These are phyloP conservation scores for Boletellus deceptivus DNA, from an alignment of 1,284 basidiomycete genomes.

Conservation along the genomic window DNA sequence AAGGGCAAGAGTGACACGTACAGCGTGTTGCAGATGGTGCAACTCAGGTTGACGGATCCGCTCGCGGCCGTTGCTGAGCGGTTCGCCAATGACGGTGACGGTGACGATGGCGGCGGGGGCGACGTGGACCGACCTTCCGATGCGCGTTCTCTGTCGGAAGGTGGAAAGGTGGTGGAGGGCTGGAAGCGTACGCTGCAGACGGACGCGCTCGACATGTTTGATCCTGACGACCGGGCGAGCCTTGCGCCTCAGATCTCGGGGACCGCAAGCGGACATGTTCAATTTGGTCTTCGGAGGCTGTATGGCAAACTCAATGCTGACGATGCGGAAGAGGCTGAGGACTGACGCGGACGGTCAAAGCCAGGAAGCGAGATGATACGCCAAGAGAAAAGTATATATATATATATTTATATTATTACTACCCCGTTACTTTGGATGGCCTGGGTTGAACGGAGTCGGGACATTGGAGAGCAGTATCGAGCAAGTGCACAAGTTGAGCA, in stretches of 20 bases:
- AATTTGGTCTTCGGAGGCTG: not conserved
- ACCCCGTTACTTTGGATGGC: no score
- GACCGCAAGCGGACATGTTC: not conserved
- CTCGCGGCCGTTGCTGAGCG: not conserved
- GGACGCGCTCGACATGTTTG: conserved; percentile 1
- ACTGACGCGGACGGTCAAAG: not conserved
- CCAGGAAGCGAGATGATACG: no score
- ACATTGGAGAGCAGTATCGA: no score
- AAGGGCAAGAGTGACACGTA: not conserved
- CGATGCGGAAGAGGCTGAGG: not conserved
- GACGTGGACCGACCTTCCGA: not conserved
- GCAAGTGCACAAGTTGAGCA: no score
- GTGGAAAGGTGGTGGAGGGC: not conserved
- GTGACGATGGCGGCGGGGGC: no score
- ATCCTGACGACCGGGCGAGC: not conserved
- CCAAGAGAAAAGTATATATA: no score
- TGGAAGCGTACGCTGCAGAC: conserved; percentile 2
- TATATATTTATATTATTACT: no score
- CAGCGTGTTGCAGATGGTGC: conserved; percentile 2
- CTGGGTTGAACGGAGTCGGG: no score
- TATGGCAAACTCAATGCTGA: not conserved
- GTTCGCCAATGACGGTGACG: not conserved
- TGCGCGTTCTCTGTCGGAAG: not conserved
- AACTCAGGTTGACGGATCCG: conserved; percentile 2
- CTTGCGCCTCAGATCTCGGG: not conserved